Conservation (phyloP, 495 filamentous ascomycete genomes). For the Neurospora terricola region DNA sequence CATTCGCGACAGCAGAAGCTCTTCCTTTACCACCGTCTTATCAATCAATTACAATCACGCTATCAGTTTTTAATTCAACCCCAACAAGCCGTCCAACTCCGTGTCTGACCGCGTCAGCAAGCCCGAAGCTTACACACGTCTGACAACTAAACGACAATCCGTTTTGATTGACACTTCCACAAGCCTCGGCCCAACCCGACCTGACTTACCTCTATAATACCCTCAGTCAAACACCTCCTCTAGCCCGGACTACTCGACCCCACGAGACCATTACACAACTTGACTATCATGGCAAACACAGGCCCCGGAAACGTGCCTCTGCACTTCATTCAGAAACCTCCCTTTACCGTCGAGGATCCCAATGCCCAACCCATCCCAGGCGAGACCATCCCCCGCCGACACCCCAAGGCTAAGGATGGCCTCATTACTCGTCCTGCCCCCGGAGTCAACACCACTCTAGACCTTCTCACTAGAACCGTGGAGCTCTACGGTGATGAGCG, state of each 20-base stretch:
- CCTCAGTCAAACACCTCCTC: background rate
- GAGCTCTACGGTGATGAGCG: conserved; percentile 44
- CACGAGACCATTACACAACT: background rate
- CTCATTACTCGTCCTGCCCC: conserved; percentile 41
- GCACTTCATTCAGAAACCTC: conserved; percentile 36
- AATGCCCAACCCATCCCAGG: conserved; percentile 40
- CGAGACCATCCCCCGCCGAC: conserved; percentile 54
- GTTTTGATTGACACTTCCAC: background rate
- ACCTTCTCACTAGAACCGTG: conserved; percentile 45
- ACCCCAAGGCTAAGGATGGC: conserved; percentile 41
- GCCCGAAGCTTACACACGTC: background rate
- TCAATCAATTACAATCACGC: background rate
- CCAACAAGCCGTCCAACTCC: background rate
- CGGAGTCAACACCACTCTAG: conserved; percentile 47
- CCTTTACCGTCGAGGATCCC: conserved; percentile 46
- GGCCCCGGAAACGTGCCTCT: conserved; percentile 20
- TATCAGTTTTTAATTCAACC: background rate
- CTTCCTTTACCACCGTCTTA: background rate
- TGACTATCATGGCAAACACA: background rate
- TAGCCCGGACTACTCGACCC: background rate
- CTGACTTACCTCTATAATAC: background rate
- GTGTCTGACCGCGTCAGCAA: background rate
- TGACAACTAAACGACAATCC: background rate
- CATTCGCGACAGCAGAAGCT: background rate
- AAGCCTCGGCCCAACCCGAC: background rate